Conservation (phyloP, 169 alveolate genomes). For the Plasmodium falciparum region DNA sequence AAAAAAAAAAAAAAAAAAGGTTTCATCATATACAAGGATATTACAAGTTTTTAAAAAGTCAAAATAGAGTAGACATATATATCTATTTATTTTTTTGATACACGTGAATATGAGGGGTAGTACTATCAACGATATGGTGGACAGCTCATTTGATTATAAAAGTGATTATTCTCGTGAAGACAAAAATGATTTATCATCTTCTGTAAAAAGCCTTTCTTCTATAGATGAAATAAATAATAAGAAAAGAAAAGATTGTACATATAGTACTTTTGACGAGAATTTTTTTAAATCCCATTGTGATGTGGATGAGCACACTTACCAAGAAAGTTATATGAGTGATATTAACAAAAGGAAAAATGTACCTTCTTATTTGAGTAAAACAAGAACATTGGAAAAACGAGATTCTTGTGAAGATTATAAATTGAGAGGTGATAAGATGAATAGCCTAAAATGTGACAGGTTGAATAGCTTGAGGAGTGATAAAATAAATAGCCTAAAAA, state of each 20-base stretch:
- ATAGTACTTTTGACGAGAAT: background rate
- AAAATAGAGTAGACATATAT: too few species aligned
- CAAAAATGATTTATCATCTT: conserved; percentile 11
- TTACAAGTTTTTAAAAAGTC: too few species aligned
- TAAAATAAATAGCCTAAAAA: too few species aligned
- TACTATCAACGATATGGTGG: conserved; percentile 6
- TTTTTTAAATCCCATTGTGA: background rate
- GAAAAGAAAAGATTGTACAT: conserved; percentile 5
- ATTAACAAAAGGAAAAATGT: background rate
- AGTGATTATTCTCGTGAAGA: conserved; percentile 10
- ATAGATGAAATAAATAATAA: background rate
- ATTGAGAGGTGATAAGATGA: background rate
- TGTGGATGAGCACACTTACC: conserved; percentile 18
- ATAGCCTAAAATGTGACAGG: too few species aligned
- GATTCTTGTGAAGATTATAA: conserved; percentile 15
- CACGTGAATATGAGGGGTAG: background rate
- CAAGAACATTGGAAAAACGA: background rate
- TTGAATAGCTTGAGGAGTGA: too few species aligned
- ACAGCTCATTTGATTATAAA: conserved; percentile 8
- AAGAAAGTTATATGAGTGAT: background rate
- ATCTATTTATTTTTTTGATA: too few species aligned
- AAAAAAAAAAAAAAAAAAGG: too few species aligned
- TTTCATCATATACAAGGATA: too few species aligned
- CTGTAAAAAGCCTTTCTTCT: conserved; percentile 5
- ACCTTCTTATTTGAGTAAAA: background rate